These are phyloP conservation scores for Sugiyamaella qingdaonensis DNA, from an alignment of 805 yeast genomes.

Conservation along the genomic window DNA sequence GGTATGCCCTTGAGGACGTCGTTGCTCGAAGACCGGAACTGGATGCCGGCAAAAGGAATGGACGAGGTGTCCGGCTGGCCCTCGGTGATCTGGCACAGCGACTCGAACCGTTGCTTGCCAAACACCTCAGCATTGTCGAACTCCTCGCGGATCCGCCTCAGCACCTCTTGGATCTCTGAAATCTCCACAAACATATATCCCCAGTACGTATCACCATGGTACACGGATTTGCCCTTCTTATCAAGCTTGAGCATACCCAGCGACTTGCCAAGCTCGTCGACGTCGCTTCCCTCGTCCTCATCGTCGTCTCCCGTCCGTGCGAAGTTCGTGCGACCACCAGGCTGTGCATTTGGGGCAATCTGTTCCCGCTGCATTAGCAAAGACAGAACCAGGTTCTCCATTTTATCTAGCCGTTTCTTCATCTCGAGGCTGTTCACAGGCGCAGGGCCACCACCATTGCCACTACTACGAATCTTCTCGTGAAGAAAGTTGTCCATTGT, in stretches of 20 bases:
- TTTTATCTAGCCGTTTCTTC: constrained; percentile 27
- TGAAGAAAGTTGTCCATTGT: constrained; percentile 10
- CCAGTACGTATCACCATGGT: constrained; percentile 36
- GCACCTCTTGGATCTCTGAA: constrained; percentile 21
- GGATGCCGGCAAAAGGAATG: constrained; percentile 16
- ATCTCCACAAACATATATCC: constrained; percentile 30
- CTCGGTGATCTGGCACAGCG: constrained; percentile 10
- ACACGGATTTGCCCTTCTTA: constrained; percentile 29
- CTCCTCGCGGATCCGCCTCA: constrained; percentile 14
- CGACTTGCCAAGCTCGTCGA: constrained; percentile 26
- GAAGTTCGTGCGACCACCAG: background rate
- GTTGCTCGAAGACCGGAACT: constrained; percentile 13
- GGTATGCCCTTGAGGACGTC: constrained; percentile 29
- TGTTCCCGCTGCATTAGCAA: constrained; percentile 15
- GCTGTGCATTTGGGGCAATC: background rate
- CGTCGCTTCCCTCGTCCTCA: constrained; percentile 14
- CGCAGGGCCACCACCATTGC: background rate
- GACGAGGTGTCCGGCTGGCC: constrained; percentile 9
- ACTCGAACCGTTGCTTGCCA: constrained; percentile 8
- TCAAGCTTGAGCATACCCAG: constrained; percentile 35
- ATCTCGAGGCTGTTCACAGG: constrained; percentile 18
- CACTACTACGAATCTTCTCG: background rate
- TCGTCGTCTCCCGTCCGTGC: constrained; percentile 10
- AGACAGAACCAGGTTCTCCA: constrained; percentile 28
- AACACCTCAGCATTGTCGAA: constrained; percentile 7